Conservation (phyloP, 306 rosid species). For the Citrullus mucosospermus region DNA sequence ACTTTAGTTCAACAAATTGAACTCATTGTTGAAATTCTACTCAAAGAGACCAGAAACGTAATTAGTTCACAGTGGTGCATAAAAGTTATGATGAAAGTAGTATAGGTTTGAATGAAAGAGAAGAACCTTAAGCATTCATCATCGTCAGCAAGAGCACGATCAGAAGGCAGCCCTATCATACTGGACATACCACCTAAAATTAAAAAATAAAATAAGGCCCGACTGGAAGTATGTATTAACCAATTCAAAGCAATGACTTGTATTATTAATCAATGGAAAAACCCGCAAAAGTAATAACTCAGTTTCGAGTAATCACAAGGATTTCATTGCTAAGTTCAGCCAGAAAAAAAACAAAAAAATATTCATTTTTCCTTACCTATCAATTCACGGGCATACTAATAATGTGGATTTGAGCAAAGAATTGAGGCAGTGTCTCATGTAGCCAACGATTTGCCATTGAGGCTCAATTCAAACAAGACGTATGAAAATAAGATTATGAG, state of each 20-base stretch:
- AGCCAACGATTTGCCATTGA: not conserved
- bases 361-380: not conserved
- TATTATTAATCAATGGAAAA: not conserved
- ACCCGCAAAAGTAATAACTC: not conserved
- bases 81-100: not conserved
- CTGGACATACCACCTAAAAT: slow-evolving; percentile 62
- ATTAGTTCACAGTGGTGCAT: not conserved
- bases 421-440: not conserved
- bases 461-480: not conserved
- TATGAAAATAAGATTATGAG: not conserved
- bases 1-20: not conserved
- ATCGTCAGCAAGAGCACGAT: slow-evolving; percentile 75
- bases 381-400: not conserved
- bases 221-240: not conserved
- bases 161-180: slow-evolving; percentile 93
- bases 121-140: slow-evolving; percentile 79
- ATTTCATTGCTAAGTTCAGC: not conserved
- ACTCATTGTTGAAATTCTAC: not conserved
- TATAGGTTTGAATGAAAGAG: not conserved
- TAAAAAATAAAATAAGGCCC: slow-evolving; percentile 7
- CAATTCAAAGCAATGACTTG: not conserved
- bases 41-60: not conserved
- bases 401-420: not conserved
- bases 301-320: not conserved
- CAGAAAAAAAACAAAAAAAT: not conserved